Evolutionary conservation across 768 basidiomycete species (phyloP).

Genomic region (Pleurotus pulmonarius): DNA sequence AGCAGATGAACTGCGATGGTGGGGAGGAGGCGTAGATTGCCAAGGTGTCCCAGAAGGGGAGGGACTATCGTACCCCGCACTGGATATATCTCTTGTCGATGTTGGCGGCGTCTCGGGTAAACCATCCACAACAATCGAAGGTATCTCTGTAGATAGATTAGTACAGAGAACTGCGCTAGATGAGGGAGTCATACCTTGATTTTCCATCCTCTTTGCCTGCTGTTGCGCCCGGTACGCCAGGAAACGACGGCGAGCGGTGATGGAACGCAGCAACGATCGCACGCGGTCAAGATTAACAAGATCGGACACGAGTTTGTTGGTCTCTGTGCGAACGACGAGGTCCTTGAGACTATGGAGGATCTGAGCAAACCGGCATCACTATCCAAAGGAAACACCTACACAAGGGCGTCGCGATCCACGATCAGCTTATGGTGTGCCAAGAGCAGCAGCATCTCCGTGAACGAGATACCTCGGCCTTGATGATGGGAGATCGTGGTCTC

Average conservation of each 20-base stretch:
- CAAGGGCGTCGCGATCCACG: constrained; percentile 81
- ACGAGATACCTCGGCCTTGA: constrained; percentile 78
- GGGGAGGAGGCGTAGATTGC: constrained; percentile 32
- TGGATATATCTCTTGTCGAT: constrained; percentile 55
- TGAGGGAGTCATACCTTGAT: constrained; percentile 30
- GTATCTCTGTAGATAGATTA: constrained; percentile 46
- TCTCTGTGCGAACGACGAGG: constrained; percentile 69
- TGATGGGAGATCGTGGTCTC: constrained; percentile 78
- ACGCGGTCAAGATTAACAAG: constrained; percentile 85
- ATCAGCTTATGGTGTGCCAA: constrained; percentile 92
- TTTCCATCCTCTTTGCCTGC: constrained; percentile 30
- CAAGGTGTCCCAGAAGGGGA: constrained; percentile 20
- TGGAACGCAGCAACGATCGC: constrained; percentile 72
- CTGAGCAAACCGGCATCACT: neutral
- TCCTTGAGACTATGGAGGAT: constrained; percentile 64
- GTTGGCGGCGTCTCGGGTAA: constrained; percentile 50
- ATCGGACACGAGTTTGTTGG: constrained; percentile 76
- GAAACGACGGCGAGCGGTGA: constrained; percentile 69
- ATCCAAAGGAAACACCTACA: constrained; percentile 47
- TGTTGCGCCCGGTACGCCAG: constrained; percentile 45
- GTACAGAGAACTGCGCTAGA: neutral
- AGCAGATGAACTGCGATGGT: constrained; percentile 28
- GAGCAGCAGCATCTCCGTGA: constrained; percentile 83
- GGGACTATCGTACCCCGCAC: constrained; percentile 29
- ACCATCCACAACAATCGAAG: constrained; percentile 65